A percentile compares a stretch with the other conserved stretches of the same genome.
Conservation (phyloP, 768 basidiomycete species). For the Rhodotorula paludigena region DNA sequence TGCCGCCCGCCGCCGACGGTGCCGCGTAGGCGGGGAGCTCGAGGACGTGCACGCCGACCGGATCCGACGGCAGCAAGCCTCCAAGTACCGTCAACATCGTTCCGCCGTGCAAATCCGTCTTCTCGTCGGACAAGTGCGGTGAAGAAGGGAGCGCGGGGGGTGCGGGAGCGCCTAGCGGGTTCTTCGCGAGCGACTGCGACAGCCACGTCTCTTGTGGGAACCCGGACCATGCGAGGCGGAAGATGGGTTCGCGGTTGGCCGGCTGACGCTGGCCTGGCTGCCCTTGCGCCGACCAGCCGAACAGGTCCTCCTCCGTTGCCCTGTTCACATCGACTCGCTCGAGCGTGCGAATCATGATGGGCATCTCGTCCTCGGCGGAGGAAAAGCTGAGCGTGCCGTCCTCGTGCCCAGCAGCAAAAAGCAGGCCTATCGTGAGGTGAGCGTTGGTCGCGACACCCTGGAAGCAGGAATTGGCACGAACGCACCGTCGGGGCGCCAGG, state of each 20-base stretch:
- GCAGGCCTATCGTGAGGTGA: slow-evolving; percentile 48
- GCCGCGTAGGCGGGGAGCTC: slow-evolving; percentile 56
- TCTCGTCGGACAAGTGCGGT: slow-evolving; percentile 1
- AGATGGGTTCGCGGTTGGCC: slow-evolving; percentile 64
- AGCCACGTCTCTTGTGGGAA: slow-evolving; percentile 56
- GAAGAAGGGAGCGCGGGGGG: slow-evolving; percentile 3
- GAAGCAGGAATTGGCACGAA: neutral
- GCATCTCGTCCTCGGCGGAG: slow-evolving; percentile 74
- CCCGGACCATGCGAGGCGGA: slow-evolving; percentile 78
- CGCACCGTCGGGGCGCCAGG: slow-evolving; percentile 61
- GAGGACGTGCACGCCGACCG: slow-evolving; percentile 62
- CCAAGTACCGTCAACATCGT: slow-evolving; percentile 72
- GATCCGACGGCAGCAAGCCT: slow-evolving; percentile 58
- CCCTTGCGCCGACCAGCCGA: slow-evolving; percentile 31
- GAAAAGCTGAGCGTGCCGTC: slow-evolving; percentile 82
- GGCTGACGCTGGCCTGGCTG: slow-evolving; percentile 31
- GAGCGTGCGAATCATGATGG: slow-evolving; percentile 65
- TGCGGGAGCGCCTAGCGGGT: neutral
- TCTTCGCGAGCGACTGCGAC: neutral
- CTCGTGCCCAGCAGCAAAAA: slow-evolving; percentile 72
- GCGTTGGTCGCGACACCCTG: too few relatives aligned
- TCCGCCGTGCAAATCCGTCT: slow-evolving; percentile 44
- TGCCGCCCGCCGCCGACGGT: slow-evolving; percentile 27
- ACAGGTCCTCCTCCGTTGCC: slow-evolving; percentile 50
- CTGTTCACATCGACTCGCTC: slow-evolving; percentile 50